These are phyloP conservation scores for Phytophthora sp. DNA, from an alignment of 352 stramenopile species.

Conservation along the genomic window DNA sequence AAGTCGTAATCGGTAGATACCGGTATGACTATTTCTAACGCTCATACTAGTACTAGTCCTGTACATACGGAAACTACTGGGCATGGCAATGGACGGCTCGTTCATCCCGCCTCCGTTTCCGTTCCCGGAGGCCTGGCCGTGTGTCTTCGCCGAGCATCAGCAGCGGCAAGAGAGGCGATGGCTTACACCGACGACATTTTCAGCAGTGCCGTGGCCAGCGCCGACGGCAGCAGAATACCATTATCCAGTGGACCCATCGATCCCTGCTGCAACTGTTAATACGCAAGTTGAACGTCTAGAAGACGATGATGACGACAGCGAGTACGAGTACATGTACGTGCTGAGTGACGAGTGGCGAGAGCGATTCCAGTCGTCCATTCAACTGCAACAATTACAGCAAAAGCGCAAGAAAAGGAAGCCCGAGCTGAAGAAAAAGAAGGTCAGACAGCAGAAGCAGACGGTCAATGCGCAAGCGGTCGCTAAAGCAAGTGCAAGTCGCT, in stretches of 20 bases:
- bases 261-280: not conserved
- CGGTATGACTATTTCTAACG: too few species aligned
- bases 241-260: not conserved
- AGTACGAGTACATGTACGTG: slow-evolving; percentile 79
- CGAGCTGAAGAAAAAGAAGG: slow-evolving; percentile 21
- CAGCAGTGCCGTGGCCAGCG: not conserved
- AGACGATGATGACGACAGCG: slow-evolving; percentile 38
- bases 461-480: slow-evolving; percentile 10
- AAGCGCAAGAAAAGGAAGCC: slow-evolving; percentile 24
- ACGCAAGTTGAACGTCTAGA: slow-evolving; percentile 4
- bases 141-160: slow-evolving; percentile 44
- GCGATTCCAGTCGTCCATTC: slow-evolving; percentile 45
- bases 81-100: slow-evolving; percentile 39
- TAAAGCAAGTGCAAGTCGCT: slow-evolving; percentile 29
- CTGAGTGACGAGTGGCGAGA: slow-evolving; percentile 76
- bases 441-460: slow-evolving; percentile 28
- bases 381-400: slow-evolving; percentile 11
- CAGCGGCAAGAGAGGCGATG: slow-evolving; percentile 41
- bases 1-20: slow-evolving; percentile 1
- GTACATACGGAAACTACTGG: too few species aligned
- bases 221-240: not conserved
- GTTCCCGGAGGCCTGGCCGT: slow-evolving; percentile 72
- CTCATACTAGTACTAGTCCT: too few species aligned
- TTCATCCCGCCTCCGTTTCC: slow-evolving; percentile 81
- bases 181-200: slow-evolving; percentile 50